These are phyloP conservation scores for Phytopythium oedochilum DNA, from an alignment of 352 stramenopile genomes.

Conservation along the genomic window DNA sequence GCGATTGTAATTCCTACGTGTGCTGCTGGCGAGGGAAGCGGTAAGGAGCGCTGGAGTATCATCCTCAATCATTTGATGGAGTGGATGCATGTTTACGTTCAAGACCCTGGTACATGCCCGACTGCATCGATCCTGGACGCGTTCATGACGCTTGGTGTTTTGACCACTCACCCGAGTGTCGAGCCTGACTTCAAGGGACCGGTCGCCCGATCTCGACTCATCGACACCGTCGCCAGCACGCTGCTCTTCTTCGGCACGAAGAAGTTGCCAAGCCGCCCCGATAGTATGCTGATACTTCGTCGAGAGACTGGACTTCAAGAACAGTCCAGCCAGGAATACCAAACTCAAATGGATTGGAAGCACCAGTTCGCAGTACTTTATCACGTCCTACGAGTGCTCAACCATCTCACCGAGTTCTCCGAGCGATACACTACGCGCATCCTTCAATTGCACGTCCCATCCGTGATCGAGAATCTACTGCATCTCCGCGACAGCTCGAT, in stretches of 20 bases:
- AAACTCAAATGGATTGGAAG: conserved; percentile 4
- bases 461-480: conserved; percentile 42
- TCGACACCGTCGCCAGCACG: conserved; percentile 37
- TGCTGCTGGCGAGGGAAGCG: not conserved
- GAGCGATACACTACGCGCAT: conserved; percentile 26
- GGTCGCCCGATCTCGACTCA: conserved; percentile 34
- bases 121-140: conserved; percentile 31
- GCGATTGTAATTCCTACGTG: conserved; percentile 28
- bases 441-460: conserved; percentile 27
- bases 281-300: conserved; percentile 19
- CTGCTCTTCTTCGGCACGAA: conserved; percentile 29
- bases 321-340: conserved; percentile 1
- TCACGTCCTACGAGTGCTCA: conserved; percentile 32
- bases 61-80: conserved; percentile 52
- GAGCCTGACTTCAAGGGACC: conserved; percentile 19
- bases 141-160: conserved; percentile 34
- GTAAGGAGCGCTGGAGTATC: conserved; percentile 29
- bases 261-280: conserved; percentile 20
- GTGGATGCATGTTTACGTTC: conserved; percentile 68
- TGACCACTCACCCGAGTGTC: conserved; percentile 24
- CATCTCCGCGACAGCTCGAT: conserved; percentile 35
- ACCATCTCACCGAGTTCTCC: conserved; percentile 40
- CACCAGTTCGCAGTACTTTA: conserved; percentile 26
- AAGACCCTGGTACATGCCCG: conserved; percentile 30
- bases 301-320: conserved; percentile 11